Evolutionary conservation across 768 basidiomycete species (phyloP).

Genomic region (Boletus rubescentipes): DNA sequence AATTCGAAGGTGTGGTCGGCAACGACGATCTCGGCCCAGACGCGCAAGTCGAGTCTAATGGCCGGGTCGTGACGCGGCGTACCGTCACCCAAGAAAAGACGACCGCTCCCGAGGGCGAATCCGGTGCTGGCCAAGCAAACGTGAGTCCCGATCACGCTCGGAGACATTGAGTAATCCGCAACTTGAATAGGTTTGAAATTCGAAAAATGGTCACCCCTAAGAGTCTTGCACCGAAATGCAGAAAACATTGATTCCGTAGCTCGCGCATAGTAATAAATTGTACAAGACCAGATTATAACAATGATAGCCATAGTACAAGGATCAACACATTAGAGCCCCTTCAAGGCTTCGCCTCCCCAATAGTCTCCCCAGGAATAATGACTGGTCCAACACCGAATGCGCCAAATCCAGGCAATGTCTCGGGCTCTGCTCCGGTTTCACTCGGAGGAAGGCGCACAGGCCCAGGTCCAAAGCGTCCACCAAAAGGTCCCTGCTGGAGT

Average conservation of each 20-base stretch:
- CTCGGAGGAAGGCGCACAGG: slow-evolving; percentile 17
- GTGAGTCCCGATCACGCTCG: slow-evolving; percentile 11
- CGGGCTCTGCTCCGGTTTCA: slow-evolving; percentile 23
- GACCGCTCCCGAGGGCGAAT: neutral
- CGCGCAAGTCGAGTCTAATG: slow-evolving; percentile 22
- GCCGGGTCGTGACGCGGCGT: slow-evolving; percentile 22
- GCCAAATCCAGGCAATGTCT: slow-evolving; percentile 27
- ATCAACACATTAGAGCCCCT: neutral
- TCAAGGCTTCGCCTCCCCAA: slow-evolving; percentile 20
- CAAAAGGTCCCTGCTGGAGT: slow-evolving; percentile 5
- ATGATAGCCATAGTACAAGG: neutral
- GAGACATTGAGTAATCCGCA: neutral
- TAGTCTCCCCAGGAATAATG: slow-evolving; percentile 26
- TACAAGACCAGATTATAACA: slow-evolving; percentile 4
- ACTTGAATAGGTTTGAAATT: slow-evolving; percentile 15
- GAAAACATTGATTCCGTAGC: neutral
- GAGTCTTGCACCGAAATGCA: neutral
- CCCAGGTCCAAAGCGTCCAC: slow-evolving; percentile 14
- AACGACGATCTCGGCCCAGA: slow-evolving; percentile 31
- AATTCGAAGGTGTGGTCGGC: slow-evolving; percentile 32
- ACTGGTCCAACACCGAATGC: slow-evolving; percentile 30
- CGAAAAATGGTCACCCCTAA: neutral
- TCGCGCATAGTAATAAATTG: neutral
- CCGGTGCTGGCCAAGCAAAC: slow-evolving; percentile 13
- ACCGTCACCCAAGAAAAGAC: slow-evolving; percentile 12